Base-by-base conservation (phyloP, 2,329 filamentous ascomycete species). In the Fusarium falciforme region DNA sequence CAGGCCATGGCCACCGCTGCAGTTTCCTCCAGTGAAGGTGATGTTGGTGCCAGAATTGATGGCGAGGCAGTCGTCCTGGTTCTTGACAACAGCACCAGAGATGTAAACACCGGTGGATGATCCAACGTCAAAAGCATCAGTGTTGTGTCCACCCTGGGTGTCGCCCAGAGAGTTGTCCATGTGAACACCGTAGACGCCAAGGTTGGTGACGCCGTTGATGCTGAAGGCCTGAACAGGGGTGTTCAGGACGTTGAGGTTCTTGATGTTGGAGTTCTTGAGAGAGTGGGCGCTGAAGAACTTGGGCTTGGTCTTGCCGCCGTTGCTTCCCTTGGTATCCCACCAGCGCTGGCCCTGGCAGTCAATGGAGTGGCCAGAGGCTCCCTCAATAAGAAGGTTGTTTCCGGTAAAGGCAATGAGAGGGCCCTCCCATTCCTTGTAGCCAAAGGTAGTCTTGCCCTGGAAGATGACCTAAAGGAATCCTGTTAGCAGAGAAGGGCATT, bases 391-490 rank as follows among this genome's bases (percentile, higher is more conserved):
- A 74, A 92, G 85, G 70, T 84, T 83, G 38, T 81, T 88, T 44
- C 91, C 92, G 1, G 87, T 88, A 71, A 93, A 84, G 31, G 87
- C 86, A 75, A 93, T 86, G 16, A 93, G 84, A 52, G 91, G 91
- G 0, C 92, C 91, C 2, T 80, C 79, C 91, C 91, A 93, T 76
- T 91, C 88, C 71, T 89, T 84, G 82, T 92, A 93, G 22, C 85
- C 91, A 77, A 91, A 93, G 63, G 88, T 90, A n/a, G 91, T 93
- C 16, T 85, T 89, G 49, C 92, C 92, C 66, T 89, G 81, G 81
- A 93, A 93, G 75, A 88, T 89, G 71, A 93, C 73, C 73, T 75
- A 10, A 20, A 35, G 17, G 9, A 10, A 7, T 38, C 9, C 0
- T 29, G 38, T 72, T 59, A 67, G 36, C 0, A 5, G 10, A 0